Conservation (phyloP, 352 stramenopile species). For the Pseudoperonospora humuli region DNA sequence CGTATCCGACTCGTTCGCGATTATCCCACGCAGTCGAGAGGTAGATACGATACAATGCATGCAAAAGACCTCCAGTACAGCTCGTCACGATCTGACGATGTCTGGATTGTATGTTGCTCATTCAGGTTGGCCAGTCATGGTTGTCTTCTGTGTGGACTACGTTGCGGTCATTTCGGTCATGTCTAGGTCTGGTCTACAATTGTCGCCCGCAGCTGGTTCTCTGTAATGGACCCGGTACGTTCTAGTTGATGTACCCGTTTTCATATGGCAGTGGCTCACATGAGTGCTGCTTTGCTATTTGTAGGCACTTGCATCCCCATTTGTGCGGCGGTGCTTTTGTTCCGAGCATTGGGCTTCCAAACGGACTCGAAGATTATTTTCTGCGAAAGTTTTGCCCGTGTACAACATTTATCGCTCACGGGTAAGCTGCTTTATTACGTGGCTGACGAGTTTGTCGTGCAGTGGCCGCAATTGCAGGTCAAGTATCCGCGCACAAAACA, state of each 20-base stretch:
- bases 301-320: conserved; percentile 91
- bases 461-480: conserved; percentile 87
- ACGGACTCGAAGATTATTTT: conserved; percentile 84
- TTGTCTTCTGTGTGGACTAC: conserved; percentile 85
- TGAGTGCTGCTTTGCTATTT: background rate
- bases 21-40: conserved; percentile 90
- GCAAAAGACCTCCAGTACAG: background rate
- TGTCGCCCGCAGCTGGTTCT: conserved; percentile 85
- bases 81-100: background rate
- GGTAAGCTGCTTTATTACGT: conserved; percentile 91
- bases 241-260: background rate
- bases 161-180: conserved; percentile 64
- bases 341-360: conserved; percentile 69
- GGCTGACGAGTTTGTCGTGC: conserved; percentile 91
- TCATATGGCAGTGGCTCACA: too few relatives aligned
- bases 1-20: conserved; percentile 41
- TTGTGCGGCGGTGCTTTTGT: conserved; percentile 76
- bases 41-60: background rate
- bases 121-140: conserved; percentile 90
- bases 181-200: conserved; percentile 61
- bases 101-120: background rate
- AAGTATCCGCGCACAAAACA: conserved; percentile 81
- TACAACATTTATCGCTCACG: conserved; percentile 89
- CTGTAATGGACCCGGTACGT: conserved; percentile 85
- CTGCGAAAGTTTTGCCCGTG: conserved; percentile 91